Evolutionary conservation across 139 green algal genomes (phyloP), one percentile per base, ranked within the genome.

Genomic region (Chlorokybus atmophyticus): DNA sequence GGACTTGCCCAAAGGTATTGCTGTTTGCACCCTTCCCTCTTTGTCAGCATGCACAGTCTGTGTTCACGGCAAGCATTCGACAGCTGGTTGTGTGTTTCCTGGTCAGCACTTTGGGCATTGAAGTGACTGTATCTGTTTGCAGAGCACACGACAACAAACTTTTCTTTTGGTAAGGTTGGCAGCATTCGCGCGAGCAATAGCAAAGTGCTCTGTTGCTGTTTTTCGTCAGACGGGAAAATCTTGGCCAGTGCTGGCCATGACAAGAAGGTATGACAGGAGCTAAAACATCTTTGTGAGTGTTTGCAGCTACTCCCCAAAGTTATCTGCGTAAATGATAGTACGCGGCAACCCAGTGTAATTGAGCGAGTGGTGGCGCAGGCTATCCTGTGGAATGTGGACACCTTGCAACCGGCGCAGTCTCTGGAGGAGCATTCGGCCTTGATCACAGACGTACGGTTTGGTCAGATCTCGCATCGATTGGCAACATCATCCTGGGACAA

Each of bases 401-500:
- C 56, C 2, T 26, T 50, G 6, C 52, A 55, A 4, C 29, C 38
- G 52, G 2, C 24, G 24, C 3, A 67, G 50, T 4, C 19, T 6
- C 51, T 58, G 57, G 63, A 71, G 52, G 63, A 67, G 58, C 63
- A 71, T 28, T 57, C 57, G 29, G 25, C 55, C 21, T 31, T 71
- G 32, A 68, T 71, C 41, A 68, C 63, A 19, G 63, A 71, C 32
- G 63, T 68, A 21, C 57, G 63, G 31, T 71, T 71, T 29, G 55
- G 47, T 25, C 57, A 55, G 29, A 55, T n/a, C 23, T 53, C 27
- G 10, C 48, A 60, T 10, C 56, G 57, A 14, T 30, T 71, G 7
- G 63, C 63, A 19, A 71, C 63, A 2, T 68, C 63, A 4, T 71
- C 63, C 0, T 71, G 67, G 23, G 63, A 71, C 57, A 71, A 71